These are phyloP conservation scores for Kwoniella mangroviensis DNA, from an alignment of 768 basidiomycete genomes.

Conservation along the genomic window DNA sequence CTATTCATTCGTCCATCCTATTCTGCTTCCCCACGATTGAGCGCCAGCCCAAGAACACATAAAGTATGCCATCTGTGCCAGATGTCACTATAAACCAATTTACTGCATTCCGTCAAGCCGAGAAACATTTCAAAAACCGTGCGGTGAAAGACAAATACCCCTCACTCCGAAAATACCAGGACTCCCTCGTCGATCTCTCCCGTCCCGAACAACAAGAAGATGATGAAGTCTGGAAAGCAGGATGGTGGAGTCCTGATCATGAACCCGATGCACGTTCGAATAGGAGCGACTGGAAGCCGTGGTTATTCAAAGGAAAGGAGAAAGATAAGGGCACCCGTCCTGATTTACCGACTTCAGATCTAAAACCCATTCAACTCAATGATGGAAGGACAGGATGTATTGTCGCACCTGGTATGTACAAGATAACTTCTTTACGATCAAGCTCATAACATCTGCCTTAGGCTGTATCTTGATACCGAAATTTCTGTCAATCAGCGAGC, in stretches of 20 bases:
- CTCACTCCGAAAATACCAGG: slow-evolving; percentile 25
- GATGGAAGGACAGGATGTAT: slow-evolving; percentile 40
- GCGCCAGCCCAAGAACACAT: neutral
- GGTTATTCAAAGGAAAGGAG: slow-evolving; percentile 38
- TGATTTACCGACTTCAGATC: slow-evolving; percentile 10
- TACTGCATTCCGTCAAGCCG: slow-evolving; percentile 45
- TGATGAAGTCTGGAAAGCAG: slow-evolving; percentile 46
- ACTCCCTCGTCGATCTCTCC: slow-evolving; percentile 45
- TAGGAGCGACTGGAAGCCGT: slow-evolving; percentile 6
- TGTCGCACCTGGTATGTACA: slow-evolving; percentile 44
- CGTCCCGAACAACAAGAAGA: slow-evolving; percentile 38
- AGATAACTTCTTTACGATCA: neutral
- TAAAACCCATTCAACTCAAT: slow-evolving; percentile 24
- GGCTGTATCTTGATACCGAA: slow-evolving; percentile 84
- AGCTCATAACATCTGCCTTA: slow-evolving; percentile 50
- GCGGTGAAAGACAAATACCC: slow-evolving; percentile 25
- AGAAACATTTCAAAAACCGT: slow-evolving; percentile 52
- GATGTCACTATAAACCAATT: slow-evolving; percentile 19
- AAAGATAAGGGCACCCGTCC: slow-evolving; percentile 31
- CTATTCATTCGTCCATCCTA: too few species aligned
- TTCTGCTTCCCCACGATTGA: too few species aligned
- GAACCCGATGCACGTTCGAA: neutral
- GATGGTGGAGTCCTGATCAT: slow-evolving; percentile 46
- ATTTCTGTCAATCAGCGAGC: slow-evolving; percentile 68
- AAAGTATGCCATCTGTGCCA: slow-evolving; percentile 23